Evolutionary conservation across 495 filamentous ascomycete species (phyloP).

Genomic region (Aspergillus haitiensis): DNA sequence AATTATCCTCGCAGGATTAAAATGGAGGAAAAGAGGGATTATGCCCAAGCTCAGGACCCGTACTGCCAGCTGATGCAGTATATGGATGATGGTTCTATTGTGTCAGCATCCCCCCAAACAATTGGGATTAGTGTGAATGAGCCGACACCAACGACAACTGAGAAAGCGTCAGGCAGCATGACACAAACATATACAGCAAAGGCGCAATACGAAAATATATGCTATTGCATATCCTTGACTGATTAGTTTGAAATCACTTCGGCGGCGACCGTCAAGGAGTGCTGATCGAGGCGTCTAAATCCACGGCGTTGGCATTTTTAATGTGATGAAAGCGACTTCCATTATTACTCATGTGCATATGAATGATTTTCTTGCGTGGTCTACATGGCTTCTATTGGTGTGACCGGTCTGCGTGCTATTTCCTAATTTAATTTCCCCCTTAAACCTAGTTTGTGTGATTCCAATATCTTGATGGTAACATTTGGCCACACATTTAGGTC

Average conservation of each 20-base stretch:
- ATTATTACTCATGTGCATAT: conserved; percentile 27
- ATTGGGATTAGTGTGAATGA: conserved; percentile 62
- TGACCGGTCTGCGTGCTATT: conserved; percentile 19
- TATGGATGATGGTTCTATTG: conserved; percentile 46
- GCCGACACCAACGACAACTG: conserved; percentile 44
- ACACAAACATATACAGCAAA: conserved; percentile 42
- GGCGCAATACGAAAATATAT: conserved; percentile 42
- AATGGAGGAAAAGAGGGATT: conserved; percentile 71
- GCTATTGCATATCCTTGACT: conserved; percentile 46
- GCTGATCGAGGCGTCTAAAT: neutral
- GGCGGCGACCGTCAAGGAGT: neutral
- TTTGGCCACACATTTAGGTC: conserved; percentile 2
- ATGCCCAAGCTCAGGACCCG: conserved; percentile 41
- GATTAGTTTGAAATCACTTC: conserved; percentile 26
- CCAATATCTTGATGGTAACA: conserved; percentile 19
- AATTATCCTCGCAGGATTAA: conserved; percentile 74
- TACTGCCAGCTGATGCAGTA: conserved; percentile 76
- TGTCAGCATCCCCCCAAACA: conserved; percentile 47
- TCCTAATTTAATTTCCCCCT: conserved; percentile 6
- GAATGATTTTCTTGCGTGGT: conserved; percentile 24
- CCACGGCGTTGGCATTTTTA: conserved; percentile 26
- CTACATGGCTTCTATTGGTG: conserved; percentile 19
- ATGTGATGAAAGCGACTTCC: conserved; percentile 10
- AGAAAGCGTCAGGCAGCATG: conserved; percentile 26
- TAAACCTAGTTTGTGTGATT: conserved; percentile 3